phyloP scores from a whole-genome alignment of 176 grass and related monocot genomes.

The Puccinellia tenuiflora region DNA sequence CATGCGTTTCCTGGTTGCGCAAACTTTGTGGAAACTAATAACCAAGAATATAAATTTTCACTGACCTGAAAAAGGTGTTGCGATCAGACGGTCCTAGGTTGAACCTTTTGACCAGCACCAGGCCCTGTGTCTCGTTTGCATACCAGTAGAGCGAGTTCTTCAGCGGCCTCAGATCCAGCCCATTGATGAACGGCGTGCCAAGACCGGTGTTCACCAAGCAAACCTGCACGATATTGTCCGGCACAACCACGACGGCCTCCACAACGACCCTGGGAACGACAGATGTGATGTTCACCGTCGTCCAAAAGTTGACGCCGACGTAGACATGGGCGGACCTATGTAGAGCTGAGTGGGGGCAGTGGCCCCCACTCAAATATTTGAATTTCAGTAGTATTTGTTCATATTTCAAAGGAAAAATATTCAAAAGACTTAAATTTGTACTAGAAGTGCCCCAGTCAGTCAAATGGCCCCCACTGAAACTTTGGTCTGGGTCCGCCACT shows the following conservation, averaged over 20 bases:
- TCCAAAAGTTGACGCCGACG: conserved; percentile 6
- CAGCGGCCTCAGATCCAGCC: not conserved
- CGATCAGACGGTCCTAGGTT: conserved; percentile 27
- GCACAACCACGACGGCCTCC: conserved; percentile 25
- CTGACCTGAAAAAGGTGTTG: conserved; percentile 9
- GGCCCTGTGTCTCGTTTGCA: conserved; percentile 3
- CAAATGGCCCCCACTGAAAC: too few species aligned
- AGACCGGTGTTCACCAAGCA: conserved; percentile 17
- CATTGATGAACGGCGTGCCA: too few species aligned
- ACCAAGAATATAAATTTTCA: not conserved
- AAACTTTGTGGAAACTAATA: too few species aligned
- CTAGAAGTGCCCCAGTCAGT: too few species aligned
- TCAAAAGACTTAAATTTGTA: too few species aligned
- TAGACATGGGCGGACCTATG: too few species aligned
- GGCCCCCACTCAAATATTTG: too few species aligned
- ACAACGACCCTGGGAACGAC: rapidly evolving
- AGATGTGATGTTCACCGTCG: conserved; percentile 24
- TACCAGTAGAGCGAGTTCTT: conserved; percentile 13
- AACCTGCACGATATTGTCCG: conserved; percentile 21
- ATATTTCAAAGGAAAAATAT: too few species aligned
- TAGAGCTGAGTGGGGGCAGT: too few species aligned
- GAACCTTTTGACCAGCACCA: not conserved
- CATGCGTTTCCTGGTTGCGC: not conserved
- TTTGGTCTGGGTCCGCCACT: too few species aligned
- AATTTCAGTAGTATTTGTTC: too few species aligned